Evolutionary conservation across 2,329 filamentous ascomycete genomes (phyloP).

Genomic region (Lachnellula suecica): DNA sequence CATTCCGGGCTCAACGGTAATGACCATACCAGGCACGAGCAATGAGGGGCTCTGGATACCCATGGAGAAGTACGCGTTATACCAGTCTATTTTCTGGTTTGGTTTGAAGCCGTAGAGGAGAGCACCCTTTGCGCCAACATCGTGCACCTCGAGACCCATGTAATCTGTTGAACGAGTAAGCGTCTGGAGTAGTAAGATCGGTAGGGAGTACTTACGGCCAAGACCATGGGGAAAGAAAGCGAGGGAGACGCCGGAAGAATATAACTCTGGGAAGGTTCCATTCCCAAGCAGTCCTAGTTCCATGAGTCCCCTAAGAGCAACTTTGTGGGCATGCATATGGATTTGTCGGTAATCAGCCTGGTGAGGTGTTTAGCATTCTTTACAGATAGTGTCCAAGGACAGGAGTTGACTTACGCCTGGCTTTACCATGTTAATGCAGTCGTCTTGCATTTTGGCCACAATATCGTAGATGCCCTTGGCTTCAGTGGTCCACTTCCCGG

Average conservation of each 20-base stretch:
- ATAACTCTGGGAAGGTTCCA: constrained; percentile 54
- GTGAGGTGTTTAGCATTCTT: not conserved
- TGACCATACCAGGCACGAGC: constrained; percentile 63
- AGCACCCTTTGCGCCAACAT: constrained; percentile 45
- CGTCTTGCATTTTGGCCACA: constrained; percentile 77
- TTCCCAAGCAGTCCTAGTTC: constrained; percentile 70
- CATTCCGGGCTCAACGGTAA: constrained; percentile 79
- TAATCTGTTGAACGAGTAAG: constrained; percentile 47
- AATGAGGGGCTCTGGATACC: constrained; percentile 26
- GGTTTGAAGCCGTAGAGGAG: constrained; percentile 32
- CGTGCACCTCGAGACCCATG: constrained; percentile 65
- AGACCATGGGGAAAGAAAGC: constrained; percentile 66
- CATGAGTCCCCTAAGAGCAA: constrained; percentile 71
- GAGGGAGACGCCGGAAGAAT: constrained; percentile 50
- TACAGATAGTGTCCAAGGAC: not conserved
- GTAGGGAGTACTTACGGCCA: constrained; percentile 17
- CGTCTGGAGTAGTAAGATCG: constrained; percentile 2
- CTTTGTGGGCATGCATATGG: constrained; percentile 69
- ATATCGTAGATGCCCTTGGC: constrained; percentile 73
- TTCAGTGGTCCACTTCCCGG: constrained; percentile 67
- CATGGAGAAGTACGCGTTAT: constrained; percentile 16
- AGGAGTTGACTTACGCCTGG: constrained; percentile 47
- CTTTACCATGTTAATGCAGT: constrained; percentile 66
- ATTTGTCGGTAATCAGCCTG: constrained; percentile 65
- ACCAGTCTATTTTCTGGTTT: constrained; percentile 10